Evolutionary conservation across 192 early-diverging fungal species (phyloP).

Genomic region (Diversispora epigaea): DNA sequence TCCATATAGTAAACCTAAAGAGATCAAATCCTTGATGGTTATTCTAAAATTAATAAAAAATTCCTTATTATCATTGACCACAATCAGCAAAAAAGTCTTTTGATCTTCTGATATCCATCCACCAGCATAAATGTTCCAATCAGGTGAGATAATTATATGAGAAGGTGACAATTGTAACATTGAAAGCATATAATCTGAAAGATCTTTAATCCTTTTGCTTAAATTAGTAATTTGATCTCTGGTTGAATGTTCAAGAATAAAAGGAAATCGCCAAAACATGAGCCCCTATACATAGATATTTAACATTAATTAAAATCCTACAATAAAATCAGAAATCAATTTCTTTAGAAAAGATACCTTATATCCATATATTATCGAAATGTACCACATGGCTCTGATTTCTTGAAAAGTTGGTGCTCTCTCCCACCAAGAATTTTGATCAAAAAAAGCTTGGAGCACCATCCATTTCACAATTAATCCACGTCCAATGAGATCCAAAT

Average conservation of each 20-base stretch:
- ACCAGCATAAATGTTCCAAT: background rate
- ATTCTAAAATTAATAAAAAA: background rate
- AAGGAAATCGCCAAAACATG: background rate
- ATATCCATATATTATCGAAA: conserved; percentile 33
- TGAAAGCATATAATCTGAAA: background rate
- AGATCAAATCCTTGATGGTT: background rate
- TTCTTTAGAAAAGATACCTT: conserved; percentile 17
- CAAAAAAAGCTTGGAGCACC: conserved; percentile 36
- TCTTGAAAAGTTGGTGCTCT: conserved; percentile 31
- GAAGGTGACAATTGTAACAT: background rate
- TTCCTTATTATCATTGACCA: background rate
- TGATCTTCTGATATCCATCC: background rate
- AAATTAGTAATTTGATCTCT: background rate
- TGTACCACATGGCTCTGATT: conserved; percentile 25
- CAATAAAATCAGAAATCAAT: background rate
- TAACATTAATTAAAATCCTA: background rate
- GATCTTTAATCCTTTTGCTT: background rate
- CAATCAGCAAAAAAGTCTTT: background rate
- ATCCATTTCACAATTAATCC: conserved; percentile 27
- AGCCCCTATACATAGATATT: background rate
- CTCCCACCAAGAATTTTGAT: conserved; percentile 32
- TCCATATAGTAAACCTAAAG: background rate
- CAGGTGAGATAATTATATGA: background rate
- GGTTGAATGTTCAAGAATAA: background rate
- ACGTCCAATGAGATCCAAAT: conserved; percentile 23